phyloP scores from a whole-genome alignment of 2,329 filamentous ascomycete genomes.

The Aspergillus costaricaensis region DNA sequence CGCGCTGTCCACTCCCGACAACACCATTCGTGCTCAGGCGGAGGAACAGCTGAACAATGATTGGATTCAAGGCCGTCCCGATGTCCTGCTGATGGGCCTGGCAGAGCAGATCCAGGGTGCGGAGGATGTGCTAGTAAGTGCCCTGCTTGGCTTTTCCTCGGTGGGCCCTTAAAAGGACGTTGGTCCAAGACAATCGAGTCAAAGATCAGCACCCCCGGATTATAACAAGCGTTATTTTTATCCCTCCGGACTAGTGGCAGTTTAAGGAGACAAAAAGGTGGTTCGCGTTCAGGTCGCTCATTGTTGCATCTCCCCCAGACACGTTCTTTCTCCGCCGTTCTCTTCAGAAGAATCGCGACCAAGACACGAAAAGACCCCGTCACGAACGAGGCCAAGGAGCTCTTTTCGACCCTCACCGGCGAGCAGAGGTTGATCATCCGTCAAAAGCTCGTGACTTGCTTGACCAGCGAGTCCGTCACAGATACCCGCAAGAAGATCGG shows the following conservation, averaged over 20 bases:
- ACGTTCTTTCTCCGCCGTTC: conserved; percentile 86
- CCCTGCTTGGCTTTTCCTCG: not conserved
- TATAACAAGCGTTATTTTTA: not conserved
- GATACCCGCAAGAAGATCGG: conserved; percentile 91
- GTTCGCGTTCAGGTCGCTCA: not conserved
- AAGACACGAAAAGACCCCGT: conserved; percentile 76
- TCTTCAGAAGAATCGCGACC: conserved; percentile 90
- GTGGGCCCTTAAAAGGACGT: not conserved
- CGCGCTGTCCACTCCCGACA: conserved; percentile 87
- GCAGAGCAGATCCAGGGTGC: conserved; percentile 85
- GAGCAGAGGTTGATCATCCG: conserved; percentile 78
- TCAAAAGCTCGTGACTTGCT: conserved; percentile 76
- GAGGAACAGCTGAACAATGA: conserved; percentile 89
- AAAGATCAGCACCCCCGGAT: not conserved
- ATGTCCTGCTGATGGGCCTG: conserved; percentile 88
- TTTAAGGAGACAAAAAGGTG: not conserved
- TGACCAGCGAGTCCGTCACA: conserved; percentile 71
- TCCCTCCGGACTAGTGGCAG: not conserved
- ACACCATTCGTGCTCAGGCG: conserved; percentile 77
- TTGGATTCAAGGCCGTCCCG: conserved; percentile 80
- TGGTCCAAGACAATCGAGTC: not conserved
- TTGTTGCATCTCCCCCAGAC: conserved; percentile 55
- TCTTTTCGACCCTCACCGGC: conserved; percentile 76
- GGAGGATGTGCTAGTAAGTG: conserved; percentile 69
- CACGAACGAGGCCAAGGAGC: conserved; percentile 71